Evolutionary conservation across 371 early-diverging fungal genomes (phyloP).

Genomic region (Smittium mucronatum): DNA sequence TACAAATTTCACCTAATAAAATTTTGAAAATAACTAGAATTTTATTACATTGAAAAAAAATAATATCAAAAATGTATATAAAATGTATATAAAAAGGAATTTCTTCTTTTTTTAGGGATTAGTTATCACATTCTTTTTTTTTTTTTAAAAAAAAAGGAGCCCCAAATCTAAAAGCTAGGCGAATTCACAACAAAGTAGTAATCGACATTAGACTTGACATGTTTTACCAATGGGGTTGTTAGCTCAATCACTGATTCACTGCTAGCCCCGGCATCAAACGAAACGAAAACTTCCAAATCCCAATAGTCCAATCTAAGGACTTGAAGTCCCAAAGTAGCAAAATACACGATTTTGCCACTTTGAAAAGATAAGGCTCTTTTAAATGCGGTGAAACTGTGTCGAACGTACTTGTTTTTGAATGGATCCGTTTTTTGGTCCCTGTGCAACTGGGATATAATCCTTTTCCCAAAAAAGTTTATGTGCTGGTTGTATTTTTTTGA

Average conservation of each 20-base stretch:
- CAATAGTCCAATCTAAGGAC: constrained; percentile 15
- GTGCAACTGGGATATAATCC: background rate
- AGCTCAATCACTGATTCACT: constrained; percentile 23
- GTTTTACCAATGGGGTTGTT: constrained; percentile 26
- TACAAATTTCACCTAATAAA: too few species aligned
- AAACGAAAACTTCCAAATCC: constrained; percentile 28
- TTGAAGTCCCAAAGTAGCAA: constrained; percentile 21
- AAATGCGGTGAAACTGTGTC: background rate
- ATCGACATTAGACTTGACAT: constrained; percentile 28
- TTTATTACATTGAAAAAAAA: too few species aligned
- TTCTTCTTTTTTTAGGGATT: too few species aligned
- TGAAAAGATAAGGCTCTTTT: constrained; percentile 20
- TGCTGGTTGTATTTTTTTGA: constrained; percentile 10
- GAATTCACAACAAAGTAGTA: constrained; percentile 29
- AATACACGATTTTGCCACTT: constrained; percentile 13
- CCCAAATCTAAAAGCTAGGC: constrained; percentile 21
- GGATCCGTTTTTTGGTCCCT: background rate
- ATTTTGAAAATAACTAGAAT: too few species aligned
- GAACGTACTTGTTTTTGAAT: background rate
- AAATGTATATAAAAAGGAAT: too few species aligned
- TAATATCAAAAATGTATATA: too few species aligned
- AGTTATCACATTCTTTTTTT: too few species aligned
- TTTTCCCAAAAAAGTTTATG: constrained; percentile 1
- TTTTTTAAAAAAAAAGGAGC: too few species aligned
- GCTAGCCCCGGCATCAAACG: constrained; percentile 19